phyloP scores from a whole-genome alignment of 139 green algal genomes.

The Desmodesmus armatus region DNA sequence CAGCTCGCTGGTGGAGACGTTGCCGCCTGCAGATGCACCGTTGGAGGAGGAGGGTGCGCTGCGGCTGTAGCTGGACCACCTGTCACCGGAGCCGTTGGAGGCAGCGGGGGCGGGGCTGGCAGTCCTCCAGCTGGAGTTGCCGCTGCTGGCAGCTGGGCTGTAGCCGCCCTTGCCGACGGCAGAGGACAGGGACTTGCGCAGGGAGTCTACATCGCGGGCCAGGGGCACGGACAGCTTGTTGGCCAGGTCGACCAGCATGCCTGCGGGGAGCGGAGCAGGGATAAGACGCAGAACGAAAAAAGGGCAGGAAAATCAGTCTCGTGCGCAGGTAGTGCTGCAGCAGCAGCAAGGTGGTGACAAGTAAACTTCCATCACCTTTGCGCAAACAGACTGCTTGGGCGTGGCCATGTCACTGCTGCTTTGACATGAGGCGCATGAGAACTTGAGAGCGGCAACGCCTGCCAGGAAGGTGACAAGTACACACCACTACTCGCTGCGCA shows the following conservation, averaged over 20 bases:
- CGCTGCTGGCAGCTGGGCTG: conserved; percentile 12
- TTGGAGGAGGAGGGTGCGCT: not conserved
- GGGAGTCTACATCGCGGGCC: conserved; percentile 26
- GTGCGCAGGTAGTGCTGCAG: not conserved
- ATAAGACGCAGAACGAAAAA: not conserved
- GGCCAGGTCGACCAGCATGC: conserved; percentile 40
- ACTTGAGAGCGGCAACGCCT: not conserved
- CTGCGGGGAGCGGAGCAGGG: not conserved
- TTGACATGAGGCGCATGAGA: not conserved
- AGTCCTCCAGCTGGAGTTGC: conserved; percentile 36
- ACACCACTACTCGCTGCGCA: not conserved
- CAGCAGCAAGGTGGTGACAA: not conserved
- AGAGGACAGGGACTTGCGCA: conserved; percentile 36
- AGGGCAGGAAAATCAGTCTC: not conserved
- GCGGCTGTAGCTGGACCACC: conserved; percentile 33
- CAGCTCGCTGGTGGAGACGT: conserved; percentile 38
- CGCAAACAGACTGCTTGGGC: too few relatives aligned
- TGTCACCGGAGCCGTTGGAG: conserved; percentile 7
- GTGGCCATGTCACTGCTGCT: too few relatives aligned
- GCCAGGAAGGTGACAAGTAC: not conserved
- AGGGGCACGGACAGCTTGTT: conserved; percentile 31
- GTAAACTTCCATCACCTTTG: not conserved
- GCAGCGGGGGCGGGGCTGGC: conserved; percentile 5
- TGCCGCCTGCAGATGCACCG: not conserved
- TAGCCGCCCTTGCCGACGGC: conserved; percentile 36